Evolutionary conservation across 129 eudicot genomes (phyloP).

Genomic region (Flaveria sonorensis): DNA sequence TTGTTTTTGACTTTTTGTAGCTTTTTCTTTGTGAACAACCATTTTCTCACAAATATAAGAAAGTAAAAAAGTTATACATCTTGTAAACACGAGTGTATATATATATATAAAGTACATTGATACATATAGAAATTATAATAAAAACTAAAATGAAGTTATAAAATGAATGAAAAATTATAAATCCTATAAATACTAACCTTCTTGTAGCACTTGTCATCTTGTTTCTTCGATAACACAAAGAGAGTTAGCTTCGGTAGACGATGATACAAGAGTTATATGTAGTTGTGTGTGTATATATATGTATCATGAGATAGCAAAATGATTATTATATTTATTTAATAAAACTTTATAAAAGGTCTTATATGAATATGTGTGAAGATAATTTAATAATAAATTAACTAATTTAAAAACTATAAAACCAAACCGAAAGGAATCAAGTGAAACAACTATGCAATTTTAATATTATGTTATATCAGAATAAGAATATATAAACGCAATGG

Average conservation of each 20-base stretch:
- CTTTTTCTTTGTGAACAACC: not conserved
- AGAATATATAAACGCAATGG: not conserved
- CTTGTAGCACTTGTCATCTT: slow-evolving; percentile 37
- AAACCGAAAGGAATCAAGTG: not conserved
- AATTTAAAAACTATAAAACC: not conserved
- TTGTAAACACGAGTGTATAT: not conserved
- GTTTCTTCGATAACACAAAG: slow-evolving; percentile 6
- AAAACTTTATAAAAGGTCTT: not conserved
- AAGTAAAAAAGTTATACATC: not conserved
- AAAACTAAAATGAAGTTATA: not conserved
- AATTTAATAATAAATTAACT: not conserved
- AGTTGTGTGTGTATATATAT: not conserved
- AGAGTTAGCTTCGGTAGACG: slow-evolving; percentile 8
- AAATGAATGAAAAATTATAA: not conserved
- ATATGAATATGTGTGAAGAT: not conserved
- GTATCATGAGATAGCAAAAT: not conserved
- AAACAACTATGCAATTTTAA: not conserved
- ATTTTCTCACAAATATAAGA: not conserved
- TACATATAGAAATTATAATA: not conserved
- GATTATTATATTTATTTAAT: not conserved
- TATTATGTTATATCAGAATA: not conserved
- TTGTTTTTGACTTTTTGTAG: not conserved
- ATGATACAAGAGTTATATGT: slow-evolving; percentile 14
- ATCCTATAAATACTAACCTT: slow-evolving; percentile 29
- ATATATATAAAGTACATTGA: not conserved